Conservation (phyloP, 345 rosid genomes). For the Bruguiera sexangula region DNA sequence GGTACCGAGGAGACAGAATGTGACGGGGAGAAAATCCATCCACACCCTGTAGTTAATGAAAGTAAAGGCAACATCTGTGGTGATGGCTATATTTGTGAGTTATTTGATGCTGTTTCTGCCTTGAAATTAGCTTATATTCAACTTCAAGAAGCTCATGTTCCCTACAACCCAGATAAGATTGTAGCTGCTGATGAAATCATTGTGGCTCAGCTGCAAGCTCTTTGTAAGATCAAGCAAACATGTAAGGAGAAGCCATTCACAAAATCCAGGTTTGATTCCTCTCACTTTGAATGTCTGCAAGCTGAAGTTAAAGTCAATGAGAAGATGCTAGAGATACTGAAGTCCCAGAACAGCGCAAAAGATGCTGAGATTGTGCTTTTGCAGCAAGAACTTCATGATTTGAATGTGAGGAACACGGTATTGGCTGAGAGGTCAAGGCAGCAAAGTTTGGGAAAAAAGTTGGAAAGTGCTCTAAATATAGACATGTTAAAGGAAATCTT, state of each 20-base stretch:
- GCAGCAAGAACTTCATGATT: slow-evolving; percentile 30
- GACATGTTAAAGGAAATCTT: slow-evolving; percentile 37
- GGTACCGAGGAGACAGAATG: slow-evolving; percentile 9
- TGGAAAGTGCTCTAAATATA: slow-evolving; percentile 20
- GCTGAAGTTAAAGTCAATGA: slow-evolving; percentile 25
- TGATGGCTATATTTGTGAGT: slow-evolving; percentile 31
- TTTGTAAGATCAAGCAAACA: slow-evolving; percentile 39
- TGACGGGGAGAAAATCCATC: slow-evolving; percentile 28
- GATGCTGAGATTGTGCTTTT: slow-evolving; percentile 36
- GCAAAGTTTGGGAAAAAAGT: slow-evolving; percentile 25
- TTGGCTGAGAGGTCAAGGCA: slow-evolving; percentile 33
- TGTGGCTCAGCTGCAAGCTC: slow-evolving; percentile 45
- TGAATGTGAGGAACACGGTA: slow-evolving; percentile 27
- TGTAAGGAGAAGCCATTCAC: slow-evolving; percentile 29
- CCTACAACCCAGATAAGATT: slow-evolving; percentile 54
- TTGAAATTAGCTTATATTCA: slow-evolving; percentile 51
- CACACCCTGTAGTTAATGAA: slow-evolving; percentile 22
- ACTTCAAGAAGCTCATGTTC: slow-evolving; percentile 63
- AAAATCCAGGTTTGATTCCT: slow-evolving; percentile 28
- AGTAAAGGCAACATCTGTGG: slow-evolving; percentile 13
- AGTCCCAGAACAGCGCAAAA: slow-evolving; percentile 31
- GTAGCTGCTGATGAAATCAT: slow-evolving; percentile 50
- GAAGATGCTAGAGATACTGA: slow-evolving; percentile 39
- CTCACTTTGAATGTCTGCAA: slow-evolving; percentile 27
- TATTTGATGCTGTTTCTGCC: slow-evolving; percentile 46